phyloP scores from a whole-genome alignment of 2,329 filamentous ascomycete genomes.

The Aureobasidium leucospermi region DNA sequence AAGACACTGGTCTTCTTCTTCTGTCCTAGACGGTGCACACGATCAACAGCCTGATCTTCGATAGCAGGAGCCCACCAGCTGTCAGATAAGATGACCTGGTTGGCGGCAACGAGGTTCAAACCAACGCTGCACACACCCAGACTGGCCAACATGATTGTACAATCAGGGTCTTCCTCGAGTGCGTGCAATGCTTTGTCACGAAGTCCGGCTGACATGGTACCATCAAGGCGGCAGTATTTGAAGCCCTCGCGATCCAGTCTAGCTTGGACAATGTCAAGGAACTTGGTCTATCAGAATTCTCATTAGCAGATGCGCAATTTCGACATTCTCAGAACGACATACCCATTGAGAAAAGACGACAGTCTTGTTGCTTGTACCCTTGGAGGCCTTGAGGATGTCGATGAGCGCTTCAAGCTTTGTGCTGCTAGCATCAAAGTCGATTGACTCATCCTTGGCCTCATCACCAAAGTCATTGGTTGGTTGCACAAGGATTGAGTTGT shows the following conservation, averaged over 20 bases:
- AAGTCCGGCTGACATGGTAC: constrained; percentile 61
- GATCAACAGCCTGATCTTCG: constrained; percentile 84
- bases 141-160: constrained; percentile 72
- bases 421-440: constrained; percentile 57
- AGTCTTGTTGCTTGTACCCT: constrained; percentile 60
- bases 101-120: constrained; percentile 76
- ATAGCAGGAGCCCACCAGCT: constrained; percentile 92
- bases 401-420: constrained; percentile 78
- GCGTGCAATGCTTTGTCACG: constrained; percentile 66
- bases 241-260: constrained; percentile 56
- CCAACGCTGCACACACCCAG: constrained; percentile 78
- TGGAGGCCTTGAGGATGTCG: constrained; percentile 64
- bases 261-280: constrained; percentile 63
- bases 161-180: constrained; percentile 60
- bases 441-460: constrained; percentile 37
- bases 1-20: constrained; percentile 71
- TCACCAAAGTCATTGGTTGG: constrained; percentile 50
- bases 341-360: constrained; percentile 69
- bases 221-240: constrained; percentile 67
- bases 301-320: not conserved
- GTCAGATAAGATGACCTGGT: constrained; percentile 76
- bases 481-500: constrained; percentile 54
- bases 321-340: constrained; percentile 33
- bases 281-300: constrained; percentile 34
- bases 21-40: constrained; percentile 80